Conservation (phyloP, 192 early-diverging fungal genomes). For the Coemansia sp. region DNA sequence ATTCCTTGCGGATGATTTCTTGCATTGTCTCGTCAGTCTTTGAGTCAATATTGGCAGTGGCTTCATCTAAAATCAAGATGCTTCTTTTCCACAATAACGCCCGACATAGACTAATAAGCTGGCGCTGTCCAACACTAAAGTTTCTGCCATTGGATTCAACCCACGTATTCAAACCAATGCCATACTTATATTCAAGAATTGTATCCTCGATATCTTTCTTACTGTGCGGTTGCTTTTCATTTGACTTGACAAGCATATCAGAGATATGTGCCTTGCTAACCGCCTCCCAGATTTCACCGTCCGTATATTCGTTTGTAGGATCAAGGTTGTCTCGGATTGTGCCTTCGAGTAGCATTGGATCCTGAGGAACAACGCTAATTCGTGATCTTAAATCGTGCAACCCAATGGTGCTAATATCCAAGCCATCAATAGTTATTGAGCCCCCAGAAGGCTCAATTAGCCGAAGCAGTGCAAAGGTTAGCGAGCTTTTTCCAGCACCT, state of each 20-base stretch:
- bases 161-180: slow-evolving; percentile 10
- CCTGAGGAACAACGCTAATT: slow-evolving; percentile 65
- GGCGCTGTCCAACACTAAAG: slow-evolving; percentile 56
- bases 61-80: slow-evolving; percentile 61
- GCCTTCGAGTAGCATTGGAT: slow-evolving; percentile 67
- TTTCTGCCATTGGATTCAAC: slow-evolving; percentile 9
- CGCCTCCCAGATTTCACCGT: slow-evolving; percentile 66
- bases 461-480: slow-evolving; percentile 58
- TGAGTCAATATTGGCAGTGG: slow-evolving; percentile 58
- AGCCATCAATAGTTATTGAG: slow-evolving; percentile 55
- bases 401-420: slow-evolving; percentile 59
- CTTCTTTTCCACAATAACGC: slow-evolving; percentile 43
- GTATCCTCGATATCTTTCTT: not conserved
- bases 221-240: not conserved
- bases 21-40: slow-evolving; percentile 63
- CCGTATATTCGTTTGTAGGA: slow-evolving; percentile 56
- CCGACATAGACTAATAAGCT: slow-evolving; percentile 59
- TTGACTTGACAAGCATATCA: not conserved
- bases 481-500: slow-evolving; percentile 63
- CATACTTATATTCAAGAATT: not conserved
- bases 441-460: slow-evolving; percentile 58
- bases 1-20: not conserved
- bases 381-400: slow-evolving; percentile 53
- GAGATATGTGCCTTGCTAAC: slow-evolving; percentile 47
- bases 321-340: slow-evolving; percentile 70